phyloP scores from a whole-genome alignment of 1,284 basidiomycete genomes.

The Pisolithus thermaeus region DNA sequence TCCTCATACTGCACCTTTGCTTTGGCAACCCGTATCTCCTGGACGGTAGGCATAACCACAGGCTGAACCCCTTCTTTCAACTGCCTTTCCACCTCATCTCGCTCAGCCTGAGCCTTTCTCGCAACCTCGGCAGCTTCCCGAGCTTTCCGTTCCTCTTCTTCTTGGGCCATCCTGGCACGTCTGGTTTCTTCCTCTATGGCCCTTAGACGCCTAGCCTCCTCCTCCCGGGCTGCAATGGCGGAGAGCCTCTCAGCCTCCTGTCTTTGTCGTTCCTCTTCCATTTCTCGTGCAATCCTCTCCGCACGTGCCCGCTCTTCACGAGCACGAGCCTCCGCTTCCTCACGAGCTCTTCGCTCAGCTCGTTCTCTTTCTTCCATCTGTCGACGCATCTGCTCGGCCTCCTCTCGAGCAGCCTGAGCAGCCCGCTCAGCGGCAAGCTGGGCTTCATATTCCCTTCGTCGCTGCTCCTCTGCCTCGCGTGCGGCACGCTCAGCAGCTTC shows the following conservation, averaged over 20 bases:
- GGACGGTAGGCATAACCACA: slow-evolving; percentile 24
- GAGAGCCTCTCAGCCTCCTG: slow-evolving; percentile 22
- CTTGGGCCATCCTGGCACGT: slow-evolving; percentile 13
- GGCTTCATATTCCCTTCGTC: slow-evolving; percentile 14
- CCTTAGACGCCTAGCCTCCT: slow-evolving; percentile 18
- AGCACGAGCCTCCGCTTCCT: slow-evolving; percentile 22
- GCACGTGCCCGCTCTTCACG: slow-evolving; percentile 21
- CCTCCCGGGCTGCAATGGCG: slow-evolving; percentile 20
- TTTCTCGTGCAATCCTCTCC: slow-evolving; percentile 14
- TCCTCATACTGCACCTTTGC: slow-evolving; percentile 22
- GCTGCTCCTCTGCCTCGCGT: slow-evolving; percentile 19
- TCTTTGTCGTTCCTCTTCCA: slow-evolving; percentile 19
- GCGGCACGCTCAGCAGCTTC: slow-evolving; percentile 20
- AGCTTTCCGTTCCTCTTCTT: slow-evolving; percentile 19
- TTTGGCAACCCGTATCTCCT: slow-evolving; percentile 23
- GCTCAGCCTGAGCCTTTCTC: background rate
- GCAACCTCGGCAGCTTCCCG: slow-evolving; percentile 1
- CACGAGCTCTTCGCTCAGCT: slow-evolving; percentile 18
- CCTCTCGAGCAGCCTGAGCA: slow-evolving; percentile 19
- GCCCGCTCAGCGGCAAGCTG: slow-evolving; percentile 18
- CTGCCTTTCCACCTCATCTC: slow-evolving; percentile 17
- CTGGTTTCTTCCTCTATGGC: slow-evolving; percentile 19
- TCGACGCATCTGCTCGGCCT: slow-evolving; percentile 18
- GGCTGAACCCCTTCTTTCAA: slow-evolving; percentile 26
- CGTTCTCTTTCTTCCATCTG: slow-evolving; percentile 15